Base-by-base conservation (phyloP, 2,329 filamentous ascomycete genomes). In the Hawksworthiomyces lignivorus region DNA sequence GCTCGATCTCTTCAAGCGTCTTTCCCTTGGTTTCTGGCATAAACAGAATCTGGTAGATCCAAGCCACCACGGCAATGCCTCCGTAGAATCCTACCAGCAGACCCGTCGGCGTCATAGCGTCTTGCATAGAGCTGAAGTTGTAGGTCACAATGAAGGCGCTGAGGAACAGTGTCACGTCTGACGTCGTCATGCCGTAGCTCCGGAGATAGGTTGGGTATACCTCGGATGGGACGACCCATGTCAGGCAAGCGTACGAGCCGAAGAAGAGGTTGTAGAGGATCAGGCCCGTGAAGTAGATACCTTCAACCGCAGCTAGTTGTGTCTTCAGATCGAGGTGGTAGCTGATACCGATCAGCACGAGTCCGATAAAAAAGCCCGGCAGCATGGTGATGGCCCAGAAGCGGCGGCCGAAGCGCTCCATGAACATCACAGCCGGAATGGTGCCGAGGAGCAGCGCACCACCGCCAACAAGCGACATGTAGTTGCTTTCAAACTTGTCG, bases 331-430 rank as follows among this genome's bases (percentile, higher is more conserved):
- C 56, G 30, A 83, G 69, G 9, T 75, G 71, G 61, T 84, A 84
- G 33, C 72, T 76, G 15, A 70, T 62, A 5, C 81, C 82, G 46
- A 86, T 79, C 19, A 86, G 64, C 9, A 84, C 60, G 0, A 86
- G 67, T 14, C 82, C 82, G 33, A 85, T 56, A 52, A 86, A 82
- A 68, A 85, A 86, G 0, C 80, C 78, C 0, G 81, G 81, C 30
- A 87, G 64, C 75, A 83, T 86, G 5, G 69, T 70, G 47, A 80
- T 82, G 24, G 81, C 82, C 82, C 82, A 86, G 70, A 85, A 85
- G 4, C 82, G 77, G 18, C 82, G 77, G 11, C 82, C 82, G 36
- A 79, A 85, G 3, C 68, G 73, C 54, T 87, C 82, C 82, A 87
- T 87, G 48, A 75, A 74, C 55, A 84, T 70, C 42, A 82, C 76